These are phyloP conservation scores for Curvularia sp. DNA, from an alignment of 2,329 filamentous ascomycete genomes.

Conservation along the genomic window DNA sequence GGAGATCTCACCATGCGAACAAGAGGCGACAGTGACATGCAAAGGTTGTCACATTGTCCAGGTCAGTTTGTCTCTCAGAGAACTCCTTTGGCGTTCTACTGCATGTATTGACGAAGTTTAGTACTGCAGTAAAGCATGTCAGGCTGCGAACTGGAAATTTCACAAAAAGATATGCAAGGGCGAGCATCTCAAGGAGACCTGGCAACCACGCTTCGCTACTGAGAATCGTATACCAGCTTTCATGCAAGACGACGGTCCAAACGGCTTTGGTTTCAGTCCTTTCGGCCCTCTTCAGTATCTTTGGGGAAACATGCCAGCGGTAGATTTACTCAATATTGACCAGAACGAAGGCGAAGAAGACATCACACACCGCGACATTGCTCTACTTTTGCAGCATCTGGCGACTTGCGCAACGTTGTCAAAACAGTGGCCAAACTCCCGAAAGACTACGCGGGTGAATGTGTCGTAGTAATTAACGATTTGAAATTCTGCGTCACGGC, in stretches of 20 bases:
- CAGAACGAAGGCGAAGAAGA: slow-evolving; percentile 41
- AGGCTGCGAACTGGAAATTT: neutral
- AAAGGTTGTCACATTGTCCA: neutral
- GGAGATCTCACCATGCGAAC: neutral
- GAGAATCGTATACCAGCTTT: neutral
- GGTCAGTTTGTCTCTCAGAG: neutral
- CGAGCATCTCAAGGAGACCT: neutral
- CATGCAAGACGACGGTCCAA: neutral
- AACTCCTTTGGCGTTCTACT: neutral
- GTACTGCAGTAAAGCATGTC: slow-evolving; percentile 10
- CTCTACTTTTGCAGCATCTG: slow-evolving; percentile 53
- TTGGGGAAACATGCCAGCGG: neutral
- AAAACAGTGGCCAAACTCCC: slow-evolving; percentile 51
- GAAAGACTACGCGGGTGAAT: slow-evolving; percentile 25
- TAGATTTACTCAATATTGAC: slow-evolving; percentile 47
- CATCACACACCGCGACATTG: slow-evolving; percentile 22
- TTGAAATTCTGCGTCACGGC: slow-evolving; percentile 48
- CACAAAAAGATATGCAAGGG: slow-evolving; percentile 5
- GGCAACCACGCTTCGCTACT: neutral
- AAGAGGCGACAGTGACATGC: neutral
- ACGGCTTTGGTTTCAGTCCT: neutral
- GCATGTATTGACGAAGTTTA: neutral
- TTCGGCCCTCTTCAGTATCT: neutral
- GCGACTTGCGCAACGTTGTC: slow-evolving; percentile 55
- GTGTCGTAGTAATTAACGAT: slow-evolving; percentile 52